A percentile compares a stretch with the other conserved stretches of the same genome.
Evolutionary conservation across 164 flowering plant species (phyloP).

Genomic region (Annona cherimola): DNA sequence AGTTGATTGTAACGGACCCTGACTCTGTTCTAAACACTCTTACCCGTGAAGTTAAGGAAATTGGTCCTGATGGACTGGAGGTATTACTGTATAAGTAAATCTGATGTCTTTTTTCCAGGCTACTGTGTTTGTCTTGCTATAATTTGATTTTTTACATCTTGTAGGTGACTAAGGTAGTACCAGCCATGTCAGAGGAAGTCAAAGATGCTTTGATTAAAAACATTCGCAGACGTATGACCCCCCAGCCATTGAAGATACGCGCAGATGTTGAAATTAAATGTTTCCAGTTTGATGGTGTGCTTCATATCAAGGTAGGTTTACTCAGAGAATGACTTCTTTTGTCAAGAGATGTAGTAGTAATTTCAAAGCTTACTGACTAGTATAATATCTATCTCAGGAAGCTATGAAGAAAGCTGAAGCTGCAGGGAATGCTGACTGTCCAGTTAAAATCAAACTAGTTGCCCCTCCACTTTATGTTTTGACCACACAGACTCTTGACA

Average conservation of each 20-base stretch:
- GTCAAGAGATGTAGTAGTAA: not conserved
- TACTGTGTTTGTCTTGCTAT: not conserved
- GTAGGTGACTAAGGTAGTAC: slow-evolving; percentile 77
- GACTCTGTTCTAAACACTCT: slow-evolving; percentile 69
- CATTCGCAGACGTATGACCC: slow-evolving; percentile 93
- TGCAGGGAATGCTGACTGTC: slow-evolving; percentile 83
- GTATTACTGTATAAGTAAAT: slow-evolving; percentile 29
- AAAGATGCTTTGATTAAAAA: slow-evolving; percentile 82
- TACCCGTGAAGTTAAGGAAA: slow-evolving; percentile 85
- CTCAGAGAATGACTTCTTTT: not conserved
- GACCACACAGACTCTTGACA: slow-evolving; percentile 92
- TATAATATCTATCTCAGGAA: slow-evolving; percentile 41
- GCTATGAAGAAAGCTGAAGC: slow-evolving; percentile 99
- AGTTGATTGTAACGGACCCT: slow-evolving; percentile 73
- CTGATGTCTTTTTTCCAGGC: not conserved
- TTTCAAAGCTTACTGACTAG: not conserved
- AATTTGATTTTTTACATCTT: not conserved
- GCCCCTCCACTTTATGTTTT: slow-evolving; percentile 94
- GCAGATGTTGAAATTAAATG: slow-evolving; percentile 98
- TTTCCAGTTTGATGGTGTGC: slow-evolving; percentile 96
- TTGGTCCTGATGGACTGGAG: slow-evolving; percentile 90
- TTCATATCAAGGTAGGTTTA: slow-evolving; percentile 80
- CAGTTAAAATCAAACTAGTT: slow-evolving; percentile 91
- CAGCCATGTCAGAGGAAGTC: slow-evolving; percentile 81
- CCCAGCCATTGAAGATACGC: slow-evolving; percentile 85